Evolutionary conservation across 1,139 yeast species (phyloP), one percentile per base, ranked within the genome.

Genomic region (Williopsis jadinii): DNA sequence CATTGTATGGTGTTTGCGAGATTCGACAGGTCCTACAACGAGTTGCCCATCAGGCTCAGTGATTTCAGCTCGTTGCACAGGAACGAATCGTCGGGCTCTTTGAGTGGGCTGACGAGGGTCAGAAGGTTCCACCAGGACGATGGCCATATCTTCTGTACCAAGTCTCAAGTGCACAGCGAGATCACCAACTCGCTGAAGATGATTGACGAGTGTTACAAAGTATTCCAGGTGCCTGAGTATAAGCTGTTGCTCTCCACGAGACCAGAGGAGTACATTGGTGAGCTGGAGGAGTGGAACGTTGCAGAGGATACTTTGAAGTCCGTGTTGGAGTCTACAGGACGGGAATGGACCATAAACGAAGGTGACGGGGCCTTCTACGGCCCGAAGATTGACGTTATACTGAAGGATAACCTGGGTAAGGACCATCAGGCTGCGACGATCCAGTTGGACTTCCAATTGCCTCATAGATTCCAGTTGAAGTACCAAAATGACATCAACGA

Each of bases 321-420:
- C 9, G 94, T 92, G 2, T 67, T 92, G 49, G 69, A 83, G 43
- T 60, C 65, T 19, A 73, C 80, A 19, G 83, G 81, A 8, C 72
- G 73, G 33, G 60, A 68, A 27, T 90, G 96, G 95, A 68, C 73
- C 39, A 55, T 86, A 11, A 83, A 88, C 49, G 84, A 80, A 44
- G 96, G 95, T 13, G 99, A 92, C 62, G 99, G 99, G 43, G 99
- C 98, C 0, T 92, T 92, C 64, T 92, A 92, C 61, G 99, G 99
- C 1, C 99, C 99, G 27, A 84, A 84, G 63, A 87, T 92, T 51
- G 98, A 92, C 60, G 77, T 92, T 37, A 71, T 86, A 56, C 77
- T 92, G 39, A 78, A 80, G 13, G 99, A 94, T 63, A 88, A 88
- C 35, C 77, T 77, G 39, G 80, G 79, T 8, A 88, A 90, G 58